phyloP scores from a whole-genome alignment of 768 basidiomycete species.

The Suillus alpinus region DNA sequence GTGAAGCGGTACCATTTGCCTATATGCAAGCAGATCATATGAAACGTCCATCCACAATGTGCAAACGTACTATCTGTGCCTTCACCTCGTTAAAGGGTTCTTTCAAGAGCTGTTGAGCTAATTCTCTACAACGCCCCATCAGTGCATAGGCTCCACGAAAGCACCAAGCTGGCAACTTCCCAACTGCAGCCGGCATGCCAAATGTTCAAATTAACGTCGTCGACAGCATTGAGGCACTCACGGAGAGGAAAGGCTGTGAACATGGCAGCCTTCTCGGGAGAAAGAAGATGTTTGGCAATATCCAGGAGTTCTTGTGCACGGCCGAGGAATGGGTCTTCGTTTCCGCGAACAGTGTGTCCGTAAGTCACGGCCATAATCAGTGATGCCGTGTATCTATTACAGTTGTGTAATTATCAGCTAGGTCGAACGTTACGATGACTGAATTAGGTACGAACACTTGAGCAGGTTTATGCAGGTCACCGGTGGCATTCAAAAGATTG shows the following conservation, averaged over 20 bases:
- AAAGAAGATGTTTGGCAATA: slow-evolving; percentile 6
- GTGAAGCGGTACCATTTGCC: background rate
- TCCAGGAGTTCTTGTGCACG: slow-evolving; percentile 22
- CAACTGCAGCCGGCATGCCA: background rate
- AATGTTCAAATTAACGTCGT: background rate
- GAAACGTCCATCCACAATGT: no score
- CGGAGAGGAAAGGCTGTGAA: slow-evolving; percentile 8
- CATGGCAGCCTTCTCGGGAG: slow-evolving; percentile 2
- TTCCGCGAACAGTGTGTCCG: slow-evolving; percentile 14
- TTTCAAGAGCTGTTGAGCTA: background rate
- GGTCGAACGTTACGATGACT: no score
- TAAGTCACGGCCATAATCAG: slow-evolving; percentile 27
- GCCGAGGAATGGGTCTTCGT: slow-evolving; percentile 15
- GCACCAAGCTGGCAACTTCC: background rate
- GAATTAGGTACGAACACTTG: slow-evolving; percentile 13
- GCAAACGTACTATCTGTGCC: background rate
- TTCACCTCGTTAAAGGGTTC: background rate
- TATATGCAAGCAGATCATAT: background rate
- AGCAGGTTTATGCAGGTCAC: slow-evolving; percentile 10
- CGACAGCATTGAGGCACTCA: background rate
- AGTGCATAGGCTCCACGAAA: background rate
- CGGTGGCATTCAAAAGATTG: slow-evolving; percentile 14
- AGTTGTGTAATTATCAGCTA: background rate
- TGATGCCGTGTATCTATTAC: slow-evolving; percentile 25
- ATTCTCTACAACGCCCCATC: background rate